Percentiles rank a stretch among this genome's conserved stretches.
Conservation (phyloP, 2,329 filamentous ascomycete genomes). For the Diaporthe vexans region DNA sequence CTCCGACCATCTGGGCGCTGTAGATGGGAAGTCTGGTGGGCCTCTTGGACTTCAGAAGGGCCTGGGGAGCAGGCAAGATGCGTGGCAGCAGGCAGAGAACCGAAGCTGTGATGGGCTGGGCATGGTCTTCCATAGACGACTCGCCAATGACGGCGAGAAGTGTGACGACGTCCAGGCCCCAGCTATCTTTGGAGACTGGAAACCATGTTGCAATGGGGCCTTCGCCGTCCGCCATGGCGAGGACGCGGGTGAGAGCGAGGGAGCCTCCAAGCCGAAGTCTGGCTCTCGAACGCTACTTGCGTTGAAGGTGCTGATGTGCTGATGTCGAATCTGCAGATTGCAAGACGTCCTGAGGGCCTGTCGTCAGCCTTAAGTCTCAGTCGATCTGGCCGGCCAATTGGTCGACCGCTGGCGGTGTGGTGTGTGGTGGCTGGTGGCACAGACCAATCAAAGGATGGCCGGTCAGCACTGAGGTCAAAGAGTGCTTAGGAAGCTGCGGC, state of each 20-base stretch:
- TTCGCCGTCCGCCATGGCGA: constrained; percentile 45
- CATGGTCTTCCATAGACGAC: constrained; percentile 69
- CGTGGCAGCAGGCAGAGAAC: constrained; percentile 69
- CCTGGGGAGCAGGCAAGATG: constrained; percentile 73
- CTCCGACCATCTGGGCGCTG: constrained; percentile 69
- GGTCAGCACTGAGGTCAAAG: constrained; percentile 1
- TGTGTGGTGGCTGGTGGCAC: neutral
- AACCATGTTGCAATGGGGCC: constrained; percentile 54
- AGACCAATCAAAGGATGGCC: constrained; percentile 10
- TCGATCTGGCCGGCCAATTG: neutral
- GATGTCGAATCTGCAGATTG: neutral
- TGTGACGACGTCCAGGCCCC: constrained; percentile 73
- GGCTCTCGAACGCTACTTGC: neutral
- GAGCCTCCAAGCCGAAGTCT: neutral
- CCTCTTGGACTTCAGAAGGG: constrained; percentile 69
- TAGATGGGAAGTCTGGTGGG: constrained; percentile 69
- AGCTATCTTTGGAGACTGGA: constrained; percentile 58
- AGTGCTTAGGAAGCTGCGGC: neutral
- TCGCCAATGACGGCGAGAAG: constrained; percentile 75
- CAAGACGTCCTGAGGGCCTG: neutral
- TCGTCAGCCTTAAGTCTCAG: neutral
- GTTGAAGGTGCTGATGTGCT: neutral
- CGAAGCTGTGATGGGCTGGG: constrained; percentile 69
- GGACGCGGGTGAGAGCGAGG: neutral
- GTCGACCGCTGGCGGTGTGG: neutral